A percentile compares a stretch with the other conserved stretches of the same genome.
Conservation (phyloP, 768 basidiomycete genomes). For the Filobasidium wieringae region DNA sequence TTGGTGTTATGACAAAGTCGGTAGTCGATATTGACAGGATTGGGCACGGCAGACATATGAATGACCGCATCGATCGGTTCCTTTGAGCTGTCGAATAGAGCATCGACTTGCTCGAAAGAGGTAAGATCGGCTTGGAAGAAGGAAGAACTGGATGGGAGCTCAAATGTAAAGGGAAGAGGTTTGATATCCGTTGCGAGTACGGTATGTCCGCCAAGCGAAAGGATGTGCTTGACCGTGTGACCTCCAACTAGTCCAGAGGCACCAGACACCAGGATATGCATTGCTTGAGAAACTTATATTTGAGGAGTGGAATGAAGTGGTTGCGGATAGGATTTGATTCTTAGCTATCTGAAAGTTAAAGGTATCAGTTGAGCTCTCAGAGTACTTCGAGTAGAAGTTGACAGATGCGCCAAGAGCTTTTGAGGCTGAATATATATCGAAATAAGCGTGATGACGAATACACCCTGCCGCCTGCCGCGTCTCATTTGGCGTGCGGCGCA, state of each 20-base stretch:
- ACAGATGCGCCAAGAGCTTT: too few species aligned
- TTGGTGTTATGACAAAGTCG: conserved; percentile 28
- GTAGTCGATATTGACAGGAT: conserved; percentile 15
- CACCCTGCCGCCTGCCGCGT: too few species aligned
- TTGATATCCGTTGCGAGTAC: conserved; percentile 23
- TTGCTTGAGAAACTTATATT: too few species aligned
- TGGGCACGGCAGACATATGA: conserved; percentile 29
- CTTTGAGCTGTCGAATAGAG: conserved; percentile 3
- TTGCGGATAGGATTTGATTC: too few species aligned
- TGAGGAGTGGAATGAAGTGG: too few species aligned
- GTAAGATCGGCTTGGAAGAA: conserved; percentile 2
- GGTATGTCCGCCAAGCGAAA: conserved; percentile 19
- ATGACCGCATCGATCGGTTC: conserved; percentile 24
- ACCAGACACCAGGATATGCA: conserved; percentile 29
- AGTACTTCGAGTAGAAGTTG: too few species aligned
- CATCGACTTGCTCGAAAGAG: conserved; percentile 13
- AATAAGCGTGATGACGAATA: too few species aligned
- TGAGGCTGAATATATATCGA: too few species aligned
- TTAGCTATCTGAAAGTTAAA: too few species aligned
- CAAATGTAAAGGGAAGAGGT: conserved; percentile 8
- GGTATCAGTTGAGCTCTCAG: too few species aligned
- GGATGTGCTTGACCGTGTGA: conserved; percentile 10
- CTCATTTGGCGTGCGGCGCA: too few species aligned
- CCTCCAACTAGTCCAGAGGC: conserved; percentile 22
- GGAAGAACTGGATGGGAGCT: neutral